A percentile compares a stretch with the other conserved stretches of the same genome.
Evolutionary conservation across 345 rosid species (phyloP).

Genomic region (Tarenaya hassleriana): DNA sequence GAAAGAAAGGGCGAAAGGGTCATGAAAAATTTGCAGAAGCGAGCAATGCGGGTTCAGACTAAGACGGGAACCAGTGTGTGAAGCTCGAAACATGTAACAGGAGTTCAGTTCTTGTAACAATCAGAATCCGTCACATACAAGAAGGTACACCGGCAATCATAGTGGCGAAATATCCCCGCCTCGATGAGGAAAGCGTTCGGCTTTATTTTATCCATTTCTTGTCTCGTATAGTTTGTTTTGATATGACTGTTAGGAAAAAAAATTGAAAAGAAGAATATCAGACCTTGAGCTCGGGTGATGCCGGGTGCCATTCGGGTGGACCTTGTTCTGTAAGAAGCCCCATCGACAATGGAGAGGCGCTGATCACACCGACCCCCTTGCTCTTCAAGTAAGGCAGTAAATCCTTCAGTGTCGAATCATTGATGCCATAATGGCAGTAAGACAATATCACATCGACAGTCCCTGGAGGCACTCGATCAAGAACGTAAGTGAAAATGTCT

Average conservation of each 20-base stretch:
- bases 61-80: too few relatives aligned
- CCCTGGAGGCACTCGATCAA: conserved; percentile 77
- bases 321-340: conserved; percentile 83
- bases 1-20: background rate
- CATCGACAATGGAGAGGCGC: conserved; percentile 90
- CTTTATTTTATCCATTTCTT: background rate
- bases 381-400: conserved; percentile 74
- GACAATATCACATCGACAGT: conserved; percentile 72
- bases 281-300: conserved; percentile 77
- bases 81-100: too few relatives aligned
- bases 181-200: too few relatives aligned
- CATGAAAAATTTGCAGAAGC: background rate
- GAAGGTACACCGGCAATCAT: too few relatives aligned
- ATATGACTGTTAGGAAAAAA: background rate
- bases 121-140: too few relatives aligned
- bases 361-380: conserved; percentile 79
- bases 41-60: too few relatives aligned
- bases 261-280: conserved; percentile 11
- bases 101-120: too few relatives aligned
- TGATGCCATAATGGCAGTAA: conserved; percentile 73
- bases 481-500: conserved; percentile 54
- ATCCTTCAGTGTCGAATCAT: conserved; percentile 66
- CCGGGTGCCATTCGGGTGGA: conserved; percentile 98
- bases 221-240: background rate
- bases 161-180: too few relatives aligned